Evolutionary conservation across 108 stramenopile species (phyloP), one percentile per base, ranked within the genome.

Genomic region (Poteriospumella lacustris): DNA sequence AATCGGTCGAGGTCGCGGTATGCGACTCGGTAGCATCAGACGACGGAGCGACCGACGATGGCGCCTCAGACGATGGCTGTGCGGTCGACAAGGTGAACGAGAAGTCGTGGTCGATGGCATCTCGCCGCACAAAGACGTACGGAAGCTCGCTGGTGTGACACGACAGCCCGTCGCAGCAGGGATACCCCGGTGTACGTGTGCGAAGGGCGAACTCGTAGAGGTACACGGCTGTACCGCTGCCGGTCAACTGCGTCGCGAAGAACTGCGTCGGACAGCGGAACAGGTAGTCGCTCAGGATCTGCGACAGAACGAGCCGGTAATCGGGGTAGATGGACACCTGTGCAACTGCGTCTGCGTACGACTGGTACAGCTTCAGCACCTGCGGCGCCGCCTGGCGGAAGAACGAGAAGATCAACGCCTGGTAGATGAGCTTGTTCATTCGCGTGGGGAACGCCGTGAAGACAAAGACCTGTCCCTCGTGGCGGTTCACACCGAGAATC

Each of bases 71-170:
- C n/a, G n/a, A n/a, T n/a, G n/a, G n/a, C n/a, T n/a, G n/a, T n/a
- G n/a, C n/a, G n/a, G n/a, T n/a, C n/a, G n/a, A n/a, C n/a, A n/a
- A n/a, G n/a, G n/a, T n/a, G n/a, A n/a, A n/a, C n/a, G n/a, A n/a
- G n/a, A n/a, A 64, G 60, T 64, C 60, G 5, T 5, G 5, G 9
- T 64, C 60, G 15, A 64, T 90, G 9, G 90, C 81, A 42, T 86
- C 83, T 85, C 91, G 86, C 1, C 89, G 82, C 59, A 90, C 80
- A 79, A 93, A 93, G n/a, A 90, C 90, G 73, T 84, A 93, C 0
- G 92, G 90, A 19, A 93, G 59, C 59, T 93, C 92, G 0, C 91
- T 82, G 0, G 92, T 93, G 84, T 93, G 92, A 84, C 92, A 93
- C 0, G 88, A 68, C 38, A 90, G 85, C 0, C 91, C 92, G 80